phyloP scores from a whole-genome alignment of 352 stramenopile genomes.

The Phytopythium vexans region DNA sequence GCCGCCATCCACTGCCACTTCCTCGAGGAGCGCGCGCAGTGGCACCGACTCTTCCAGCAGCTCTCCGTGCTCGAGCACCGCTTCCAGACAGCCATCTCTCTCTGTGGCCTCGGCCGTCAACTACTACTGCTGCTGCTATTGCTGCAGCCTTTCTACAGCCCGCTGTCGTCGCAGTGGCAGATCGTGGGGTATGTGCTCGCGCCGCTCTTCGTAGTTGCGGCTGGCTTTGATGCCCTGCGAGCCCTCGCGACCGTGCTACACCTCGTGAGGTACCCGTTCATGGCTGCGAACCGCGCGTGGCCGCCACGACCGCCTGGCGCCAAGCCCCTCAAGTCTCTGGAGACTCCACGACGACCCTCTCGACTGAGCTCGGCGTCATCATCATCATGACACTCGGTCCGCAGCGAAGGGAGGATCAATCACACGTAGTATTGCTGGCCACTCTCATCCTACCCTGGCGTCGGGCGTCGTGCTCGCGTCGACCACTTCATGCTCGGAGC shows the following conservation, averaged over 20 bases:
- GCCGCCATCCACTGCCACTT: conserved; percentile 51
- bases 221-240: conserved; percentile 52
- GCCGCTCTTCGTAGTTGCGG: conserved; percentile 54
- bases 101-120: conserved; percentile 56
- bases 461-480: background rate
- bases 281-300: conserved; percentile 1
- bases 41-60: conserved; percentile 64
- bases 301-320: background rate
- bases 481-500: background rate
- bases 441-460: conserved; percentile 2
- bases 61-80: conserved; percentile 54
- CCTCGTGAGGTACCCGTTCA: conserved; percentile 40
- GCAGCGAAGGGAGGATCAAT: background rate
- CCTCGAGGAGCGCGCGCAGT: conserved; percentile 51
- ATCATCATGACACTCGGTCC: background rate
- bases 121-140: conserved; percentile 51
- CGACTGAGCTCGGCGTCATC: too few relatives aligned
- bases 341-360: too few relatives aligned
- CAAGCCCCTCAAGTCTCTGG: background rate
- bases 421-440: conserved; percentile 2
- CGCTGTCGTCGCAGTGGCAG: conserved; percentile 25
- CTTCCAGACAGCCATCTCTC: conserved; percentile 33
- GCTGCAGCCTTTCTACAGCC: conserved; percentile 39
- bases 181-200: conserved; percentile 45
- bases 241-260: conserved; percentile 51